A percentile compares a stretch with the other conserved stretches of the same genome.
Evolutionary conservation across 108 stramenopile species (phyloP).

Genomic region (Chaetoceros tenuissimus): DNA sequence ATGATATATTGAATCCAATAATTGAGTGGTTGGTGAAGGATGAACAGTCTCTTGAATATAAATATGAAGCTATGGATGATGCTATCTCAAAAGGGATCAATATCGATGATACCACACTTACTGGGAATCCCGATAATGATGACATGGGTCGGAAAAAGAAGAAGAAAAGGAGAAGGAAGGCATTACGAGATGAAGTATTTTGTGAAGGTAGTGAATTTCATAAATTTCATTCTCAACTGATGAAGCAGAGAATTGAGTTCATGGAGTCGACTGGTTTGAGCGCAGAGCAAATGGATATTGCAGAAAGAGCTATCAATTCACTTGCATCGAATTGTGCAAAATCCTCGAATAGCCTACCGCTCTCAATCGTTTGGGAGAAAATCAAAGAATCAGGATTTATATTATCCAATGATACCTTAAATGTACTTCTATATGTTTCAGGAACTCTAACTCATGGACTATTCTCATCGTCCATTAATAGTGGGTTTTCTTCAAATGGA

Average conservation of each 20-base stretch:
- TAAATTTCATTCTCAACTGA: background rate
- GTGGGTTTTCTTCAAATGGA: background rate
- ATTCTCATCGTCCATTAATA: background rate
- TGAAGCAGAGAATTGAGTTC: background rate
- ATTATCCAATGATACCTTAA: slow-evolving; percentile 33
- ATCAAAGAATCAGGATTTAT: slow-evolving; percentile 49
- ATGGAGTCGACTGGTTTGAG: slow-evolving; percentile 1
- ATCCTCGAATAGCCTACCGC: slow-evolving; percentile 25
- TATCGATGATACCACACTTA: background rate
- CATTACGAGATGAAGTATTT: slow-evolving; percentile 18
- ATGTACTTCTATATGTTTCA: slow-evolving; percentile 51
- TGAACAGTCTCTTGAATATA: slow-evolving; percentile 6
- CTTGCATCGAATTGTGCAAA: slow-evolving; percentile 58
- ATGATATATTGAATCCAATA: slow-evolving; percentile 4
- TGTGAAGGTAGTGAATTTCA: slow-evolving; percentile 4
- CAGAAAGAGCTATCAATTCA: slow-evolving; percentile 10
- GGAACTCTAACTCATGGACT: slow-evolving; percentile 15
- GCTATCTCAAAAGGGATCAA: background rate
- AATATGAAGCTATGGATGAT: slow-evolving; percentile 14
- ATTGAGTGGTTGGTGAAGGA: slow-evolving; percentile 19
- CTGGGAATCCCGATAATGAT: background rate
- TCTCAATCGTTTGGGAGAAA: slow-evolving; percentile 62
- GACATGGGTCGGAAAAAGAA: slow-evolving; percentile 10
- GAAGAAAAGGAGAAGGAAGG: slow-evolving; percentile 6
- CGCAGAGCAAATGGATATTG: slow-evolving; percentile 4